Percentiles rank a stretch among this genome's conserved stretches.
Conservation (phyloP, 305 asterid genomes). For the Fraxinus albicans region DNA sequence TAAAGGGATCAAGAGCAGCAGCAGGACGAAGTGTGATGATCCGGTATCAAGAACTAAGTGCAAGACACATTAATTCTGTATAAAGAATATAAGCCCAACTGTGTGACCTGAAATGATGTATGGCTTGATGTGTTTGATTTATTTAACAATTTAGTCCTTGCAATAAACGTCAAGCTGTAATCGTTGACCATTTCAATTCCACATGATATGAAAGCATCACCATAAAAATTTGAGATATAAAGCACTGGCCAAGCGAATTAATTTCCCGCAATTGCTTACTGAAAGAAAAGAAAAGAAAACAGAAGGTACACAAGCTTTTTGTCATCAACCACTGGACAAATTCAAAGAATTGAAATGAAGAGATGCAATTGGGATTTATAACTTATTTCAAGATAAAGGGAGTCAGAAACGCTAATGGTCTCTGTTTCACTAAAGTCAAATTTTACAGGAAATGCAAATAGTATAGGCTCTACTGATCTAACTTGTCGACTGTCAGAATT, state of each 20-base stretch:
- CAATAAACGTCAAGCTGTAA: background rate
- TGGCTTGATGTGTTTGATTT: background rate
- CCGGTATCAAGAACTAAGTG: background rate
- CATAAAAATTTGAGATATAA: background rate
- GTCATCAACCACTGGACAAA: background rate
- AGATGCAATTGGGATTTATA: background rate
- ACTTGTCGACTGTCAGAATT: slow-evolving; percentile 7
- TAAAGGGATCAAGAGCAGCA: slow-evolving; percentile 3
- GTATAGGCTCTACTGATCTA: slow-evolving; percentile 17
- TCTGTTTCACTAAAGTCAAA: slow-evolving; percentile 17
- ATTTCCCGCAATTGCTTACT: background rate
- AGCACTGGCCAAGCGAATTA: background rate
- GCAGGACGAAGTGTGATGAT: background rate
- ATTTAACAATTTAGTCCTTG: background rate
- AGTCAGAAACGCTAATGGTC: background rate
- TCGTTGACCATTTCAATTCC: background rate
- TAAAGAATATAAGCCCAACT: background rate
- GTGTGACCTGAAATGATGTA: background rate
- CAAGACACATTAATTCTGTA: background rate
- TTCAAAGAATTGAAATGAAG: background rate
- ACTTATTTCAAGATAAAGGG: no score
- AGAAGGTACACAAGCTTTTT: background rate
- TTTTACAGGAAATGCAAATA: slow-evolving; percentile 23
- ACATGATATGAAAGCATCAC: background rate
- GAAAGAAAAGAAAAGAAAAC: background rate